Evolutionary conservation across 768 basidiomycete species (phyloP).

Genomic region (Hericium erinaceus): DNA sequence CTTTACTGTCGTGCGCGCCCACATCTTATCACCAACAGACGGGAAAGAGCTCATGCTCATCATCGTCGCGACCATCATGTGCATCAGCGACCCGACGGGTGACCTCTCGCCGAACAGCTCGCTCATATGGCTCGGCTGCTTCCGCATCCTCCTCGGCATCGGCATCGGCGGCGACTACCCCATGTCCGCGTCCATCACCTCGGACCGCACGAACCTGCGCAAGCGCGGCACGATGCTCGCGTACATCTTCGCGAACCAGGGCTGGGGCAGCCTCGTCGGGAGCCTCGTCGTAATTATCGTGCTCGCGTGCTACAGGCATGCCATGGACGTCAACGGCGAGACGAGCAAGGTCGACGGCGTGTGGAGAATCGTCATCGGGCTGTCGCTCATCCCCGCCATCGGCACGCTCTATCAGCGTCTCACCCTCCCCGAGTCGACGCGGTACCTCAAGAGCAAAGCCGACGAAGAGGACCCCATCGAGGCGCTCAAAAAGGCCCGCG

Average conservation of each 20-base stretch:
- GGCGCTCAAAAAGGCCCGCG: not conserved
- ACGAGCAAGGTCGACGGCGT: constrained; percentile 63
- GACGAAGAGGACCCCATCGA: not conserved
- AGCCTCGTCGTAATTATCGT: constrained; percentile 55
- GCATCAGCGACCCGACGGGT: constrained; percentile 56
- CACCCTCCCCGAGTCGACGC: constrained; percentile 60
- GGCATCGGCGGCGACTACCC: constrained; percentile 79
- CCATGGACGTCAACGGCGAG: constrained; percentile 50
- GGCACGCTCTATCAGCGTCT: constrained; percentile 69
- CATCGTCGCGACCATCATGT: constrained; percentile 67
- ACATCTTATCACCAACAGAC: constrained; percentile 27
- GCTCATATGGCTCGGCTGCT: constrained; percentile 57
- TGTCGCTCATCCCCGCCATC: constrained; percentile 69
- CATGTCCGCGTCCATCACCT: constrained; percentile 62
- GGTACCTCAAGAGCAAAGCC: constrained; percentile 36
- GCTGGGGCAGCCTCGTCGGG: constrained; percentile 67
- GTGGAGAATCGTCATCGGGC: constrained; percentile 68
- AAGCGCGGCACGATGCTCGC: constrained; percentile 68
- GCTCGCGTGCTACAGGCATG: constrained; percentile 50
- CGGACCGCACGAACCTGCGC: constrained; percentile 54
- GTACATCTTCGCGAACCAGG: constrained; percentile 71
- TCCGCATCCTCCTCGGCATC: constrained; percentile 65
- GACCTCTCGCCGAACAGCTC: constrained; percentile 36
- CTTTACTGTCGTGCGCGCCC: not conserved
- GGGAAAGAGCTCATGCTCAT: constrained; percentile 77